Evolutionary conservation across 495 filamentous ascomycete genomes (phyloP).

Genomic region (Xylaria nigripes): DNA sequence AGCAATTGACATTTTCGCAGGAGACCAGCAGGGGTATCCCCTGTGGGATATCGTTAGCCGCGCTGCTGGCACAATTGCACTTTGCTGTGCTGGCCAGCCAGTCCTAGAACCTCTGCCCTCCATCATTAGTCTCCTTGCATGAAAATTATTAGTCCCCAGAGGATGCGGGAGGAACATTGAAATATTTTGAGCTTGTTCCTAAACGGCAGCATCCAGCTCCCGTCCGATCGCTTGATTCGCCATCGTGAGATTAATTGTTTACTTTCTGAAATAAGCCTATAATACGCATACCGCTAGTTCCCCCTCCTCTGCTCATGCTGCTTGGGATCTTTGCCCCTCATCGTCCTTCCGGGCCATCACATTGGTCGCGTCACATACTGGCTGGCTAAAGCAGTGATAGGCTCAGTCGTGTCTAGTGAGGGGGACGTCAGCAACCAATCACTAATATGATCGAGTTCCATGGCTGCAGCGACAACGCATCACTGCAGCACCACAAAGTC

Average conservation of each 20-base stretch:
- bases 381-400: constrained; percentile 16
- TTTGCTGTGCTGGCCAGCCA: constrained; percentile 11
- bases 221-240: not conserved
- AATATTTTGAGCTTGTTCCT: not conserved
- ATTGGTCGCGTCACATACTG: constrained; percentile 8
- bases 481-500: constrained; percentile 12
- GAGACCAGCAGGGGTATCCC: constrained; percentile 1
- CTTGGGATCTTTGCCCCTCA: not conserved
- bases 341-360: constrained; percentile 7
- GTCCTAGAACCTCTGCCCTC: not conserved
- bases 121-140: not conserved
- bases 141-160: too few relatives aligned
- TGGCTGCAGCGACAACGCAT: constrained; percentile 24
- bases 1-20: constrained; percentile 9
- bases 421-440: constrained; percentile 22
- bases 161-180: not conserved
- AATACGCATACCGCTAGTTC: not conserved
- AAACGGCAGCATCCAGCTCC: not conserved
- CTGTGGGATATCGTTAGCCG: constrained; percentile 2
- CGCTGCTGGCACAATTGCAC: not conserved
- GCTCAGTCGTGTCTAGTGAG: constrained; percentile 11
- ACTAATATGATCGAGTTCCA: constrained; percentile 7
- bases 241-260: not conserved
- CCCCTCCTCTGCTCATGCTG: not conserved
- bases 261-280: not conserved